Evolutionary conservation across 164 flowering plant species (phyloP).

Genomic region (Saururus chinensis): DNA sequence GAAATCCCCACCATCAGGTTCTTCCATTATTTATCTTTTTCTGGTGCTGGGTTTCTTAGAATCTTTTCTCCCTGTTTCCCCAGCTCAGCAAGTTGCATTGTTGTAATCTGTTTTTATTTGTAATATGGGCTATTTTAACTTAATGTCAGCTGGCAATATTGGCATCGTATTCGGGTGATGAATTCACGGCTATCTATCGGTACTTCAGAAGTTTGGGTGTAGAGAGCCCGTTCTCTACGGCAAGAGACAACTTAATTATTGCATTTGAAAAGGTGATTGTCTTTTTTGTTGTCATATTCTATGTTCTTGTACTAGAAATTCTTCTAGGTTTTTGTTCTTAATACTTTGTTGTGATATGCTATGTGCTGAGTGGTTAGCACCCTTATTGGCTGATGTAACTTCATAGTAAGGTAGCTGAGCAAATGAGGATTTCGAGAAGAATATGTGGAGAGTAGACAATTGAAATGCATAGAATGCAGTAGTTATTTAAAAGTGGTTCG

Average conservation of each 20-base stretch:
- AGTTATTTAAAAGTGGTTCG: background rate
- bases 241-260: conserved; percentile 87
- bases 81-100: background rate
- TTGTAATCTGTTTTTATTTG: background rate
- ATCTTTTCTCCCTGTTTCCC: background rate
- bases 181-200: conserved; percentile 67
- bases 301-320: background rate
- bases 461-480: background rate
- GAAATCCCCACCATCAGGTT: conserved; percentile 99
- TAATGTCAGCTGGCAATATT: conserved; percentile 79
- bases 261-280: conserved; percentile 88
- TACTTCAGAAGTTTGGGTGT: conserved; percentile 91
- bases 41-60: background rate
- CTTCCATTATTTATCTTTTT: background rate
- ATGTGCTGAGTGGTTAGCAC: too few relatives aligned
- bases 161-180: conserved; percentile 85
- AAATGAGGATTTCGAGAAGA: background rate
- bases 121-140: background rate
- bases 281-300: background rate
- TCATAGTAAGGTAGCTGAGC: background rate
- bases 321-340: background rate
- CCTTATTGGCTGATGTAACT: too few relatives aligned
- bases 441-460: background rate
- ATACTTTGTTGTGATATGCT: background rate
- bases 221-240: conserved; percentile 74